phyloP scores from a whole-genome alignment of 2,329 filamentous ascomycete species.

The Clarireedia paspali region DNA sequence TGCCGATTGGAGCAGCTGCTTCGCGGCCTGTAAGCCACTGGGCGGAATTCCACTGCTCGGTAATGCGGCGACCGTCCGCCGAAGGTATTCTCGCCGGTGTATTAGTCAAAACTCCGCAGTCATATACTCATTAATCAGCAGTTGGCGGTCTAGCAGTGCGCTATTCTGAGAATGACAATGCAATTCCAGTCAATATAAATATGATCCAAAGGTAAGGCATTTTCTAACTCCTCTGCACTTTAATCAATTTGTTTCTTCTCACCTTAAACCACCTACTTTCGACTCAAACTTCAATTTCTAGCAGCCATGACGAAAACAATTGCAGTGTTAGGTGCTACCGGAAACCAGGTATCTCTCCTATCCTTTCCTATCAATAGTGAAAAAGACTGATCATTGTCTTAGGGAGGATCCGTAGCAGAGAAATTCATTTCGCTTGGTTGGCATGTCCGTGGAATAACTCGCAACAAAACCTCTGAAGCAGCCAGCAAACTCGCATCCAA shows the following conservation, averaged over 20 bases:
- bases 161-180: too few relatives aligned
- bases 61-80: neutral
- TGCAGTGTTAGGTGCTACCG: neutral
- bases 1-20: too few relatives aligned
- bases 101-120: too few relatives aligned
- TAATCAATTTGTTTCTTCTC: too few relatives aligned
- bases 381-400: neutral
- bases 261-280: too few relatives aligned
- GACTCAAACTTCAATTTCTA: neutral
- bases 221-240: too few relatives aligned
- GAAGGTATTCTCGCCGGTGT: too few relatives aligned
- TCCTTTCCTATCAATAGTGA: neutral
- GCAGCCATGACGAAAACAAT: neutral
- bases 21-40: neutral
- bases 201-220: too few relatives aligned
- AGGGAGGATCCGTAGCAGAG: constrained; percentile 40
- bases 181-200: too few relatives aligned
- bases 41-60: neutral
- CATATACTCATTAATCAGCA: too few relatives aligned
- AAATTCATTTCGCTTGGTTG: constrained; percentile 39
- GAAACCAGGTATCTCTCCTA: neutral
- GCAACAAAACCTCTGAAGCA: constrained; percentile 35
- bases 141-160: too few relatives aligned
- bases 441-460: constrained; percentile 40
- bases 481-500: constrained; percentile 33